Percentiles rank a stretch among this genome's conserved stretches.
Conservation (phyloP, 2,329 filamentous ascomycete genomes). For the Colletotrichum sp. region DNA sequence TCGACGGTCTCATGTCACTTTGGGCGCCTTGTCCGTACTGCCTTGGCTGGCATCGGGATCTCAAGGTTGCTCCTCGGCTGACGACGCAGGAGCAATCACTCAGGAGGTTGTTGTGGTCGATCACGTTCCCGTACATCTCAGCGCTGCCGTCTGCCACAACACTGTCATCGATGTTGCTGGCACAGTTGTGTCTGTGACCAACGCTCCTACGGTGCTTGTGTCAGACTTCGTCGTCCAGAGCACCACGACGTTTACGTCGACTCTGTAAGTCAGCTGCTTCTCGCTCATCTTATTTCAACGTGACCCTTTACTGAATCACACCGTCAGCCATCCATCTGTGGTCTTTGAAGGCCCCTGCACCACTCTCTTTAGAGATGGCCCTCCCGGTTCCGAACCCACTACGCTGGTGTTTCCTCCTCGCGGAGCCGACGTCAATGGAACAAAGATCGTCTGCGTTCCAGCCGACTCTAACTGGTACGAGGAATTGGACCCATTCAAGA, state of each 20-base stretch:
- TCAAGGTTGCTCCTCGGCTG: neutral
- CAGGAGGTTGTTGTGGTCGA: neutral
- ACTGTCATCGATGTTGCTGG: neutral
- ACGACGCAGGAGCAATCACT: neutral
- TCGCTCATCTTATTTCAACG: neutral
- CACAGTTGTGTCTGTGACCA: neutral
- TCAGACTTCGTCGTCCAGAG: neutral
- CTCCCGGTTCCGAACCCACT: neutral
- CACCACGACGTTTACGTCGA: neutral
- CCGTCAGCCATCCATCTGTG: neutral
- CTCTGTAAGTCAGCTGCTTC: neutral
- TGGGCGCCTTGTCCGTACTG: neutral
- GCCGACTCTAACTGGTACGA: neutral
- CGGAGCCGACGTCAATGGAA: neutral
- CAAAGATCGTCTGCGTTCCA: neutral
- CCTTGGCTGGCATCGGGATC: neutral
- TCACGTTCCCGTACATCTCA: neutral
- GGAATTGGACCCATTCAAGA: neutral
- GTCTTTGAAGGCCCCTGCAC: neutral
- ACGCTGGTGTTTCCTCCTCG: neutral
- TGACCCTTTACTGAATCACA: fast-evolving
- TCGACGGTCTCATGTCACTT: neutral
- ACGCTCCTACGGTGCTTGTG: neutral
- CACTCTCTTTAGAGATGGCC: neutral
- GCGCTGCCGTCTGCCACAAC: neutral